Evolutionary conservation across 2,329 filamentous ascomycete species (phyloP), one percentile per base, ranked within the genome.

Genomic region (Tolypocladium ophioglossoides): DNA sequence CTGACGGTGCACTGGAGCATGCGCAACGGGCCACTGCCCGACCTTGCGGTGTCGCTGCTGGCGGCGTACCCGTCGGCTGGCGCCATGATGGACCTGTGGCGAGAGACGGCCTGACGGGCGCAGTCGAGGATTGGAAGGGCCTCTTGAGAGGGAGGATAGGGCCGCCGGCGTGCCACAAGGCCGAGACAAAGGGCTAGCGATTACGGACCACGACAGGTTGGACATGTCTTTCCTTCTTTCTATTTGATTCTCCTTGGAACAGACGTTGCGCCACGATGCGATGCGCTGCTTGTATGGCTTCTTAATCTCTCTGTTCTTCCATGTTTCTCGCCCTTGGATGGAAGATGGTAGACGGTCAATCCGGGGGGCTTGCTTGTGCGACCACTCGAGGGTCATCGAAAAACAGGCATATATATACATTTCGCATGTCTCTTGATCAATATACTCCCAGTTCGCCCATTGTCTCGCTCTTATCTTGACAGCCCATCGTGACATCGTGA

Each of bases 1-100:
- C 74, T 95, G 66, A 92, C 89, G 57, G 65, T 92, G 30, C 90
- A 96, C 73, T 96, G 88, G 86, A 86, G 89, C 63, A 68, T 85
- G 41, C 83, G 87, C 56, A 74, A 80, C 54, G 89, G 87, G 8
- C 61, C 68, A 40, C 61, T 79, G 52, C 67, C 68, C 38, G 75
- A 78, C 46, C 57, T 70, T 32, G 60, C 66, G 3, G 63, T 78
- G 20, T 68, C 70, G n/a, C 34, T 72, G 52, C 60, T 78, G 52
- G 77, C 71, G 2, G 65, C 69, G 48, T 71, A 78, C 22, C 75
- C 77, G 2, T 72, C 75, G 1, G 59, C 68, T 5, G 69, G 75
- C 46, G 68, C 72, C 63, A 74, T 79, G 68, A 63, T 68, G 59
- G 71, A 73, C 56, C 49, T 77, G 48, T 79, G 77, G 77, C 66